Conservation (phyloP, 441 rosid genomes). For the Flueggea neowawraea region DNA sequence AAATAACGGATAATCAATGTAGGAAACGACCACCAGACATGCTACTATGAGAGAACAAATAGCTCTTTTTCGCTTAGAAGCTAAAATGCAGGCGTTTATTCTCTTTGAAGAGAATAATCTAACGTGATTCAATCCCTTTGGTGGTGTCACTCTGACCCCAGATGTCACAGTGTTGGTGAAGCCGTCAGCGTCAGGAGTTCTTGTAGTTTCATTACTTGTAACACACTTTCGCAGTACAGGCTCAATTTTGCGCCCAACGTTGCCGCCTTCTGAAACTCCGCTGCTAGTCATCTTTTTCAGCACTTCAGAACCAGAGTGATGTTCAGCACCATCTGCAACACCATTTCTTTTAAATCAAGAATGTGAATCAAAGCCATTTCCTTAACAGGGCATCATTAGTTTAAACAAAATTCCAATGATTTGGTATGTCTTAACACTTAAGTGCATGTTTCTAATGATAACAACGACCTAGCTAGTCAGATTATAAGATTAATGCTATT, state of each 20-base stretch:
- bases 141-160: conserved; percentile 8
- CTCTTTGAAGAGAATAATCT: conserved; percentile 49
- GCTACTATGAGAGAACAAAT: conserved; percentile 55
- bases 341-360: no score
- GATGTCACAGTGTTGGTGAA: conserved; percentile 10
- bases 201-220: conserved; percentile 3
- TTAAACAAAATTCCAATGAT: no score
- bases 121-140: conserved; percentile 14
- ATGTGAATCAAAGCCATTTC: no score
- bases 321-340: no score
- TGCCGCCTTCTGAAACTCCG: conserved; percentile 1
- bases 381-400: no score
- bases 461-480: no score
- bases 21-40: conserved; percentile 43
- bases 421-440: no score
- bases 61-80: conserved; percentile 52
- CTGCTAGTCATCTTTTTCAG: no score
- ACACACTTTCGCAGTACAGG: conserved; percentile 3
- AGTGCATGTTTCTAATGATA: no score
- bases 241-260: conserved; percentile 2
- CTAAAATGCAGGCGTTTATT: conserved; percentile 49
- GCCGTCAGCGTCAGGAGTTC: conserved; percentile 3
- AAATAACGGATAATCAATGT: conserved; percentile 31
- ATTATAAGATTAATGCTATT: no score
- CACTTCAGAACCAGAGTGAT: no score